These are phyloP conservation scores for Pyrus hybrid DNA, from an alignment of 331 rosid genomes.

Conservation along the genomic window DNA sequence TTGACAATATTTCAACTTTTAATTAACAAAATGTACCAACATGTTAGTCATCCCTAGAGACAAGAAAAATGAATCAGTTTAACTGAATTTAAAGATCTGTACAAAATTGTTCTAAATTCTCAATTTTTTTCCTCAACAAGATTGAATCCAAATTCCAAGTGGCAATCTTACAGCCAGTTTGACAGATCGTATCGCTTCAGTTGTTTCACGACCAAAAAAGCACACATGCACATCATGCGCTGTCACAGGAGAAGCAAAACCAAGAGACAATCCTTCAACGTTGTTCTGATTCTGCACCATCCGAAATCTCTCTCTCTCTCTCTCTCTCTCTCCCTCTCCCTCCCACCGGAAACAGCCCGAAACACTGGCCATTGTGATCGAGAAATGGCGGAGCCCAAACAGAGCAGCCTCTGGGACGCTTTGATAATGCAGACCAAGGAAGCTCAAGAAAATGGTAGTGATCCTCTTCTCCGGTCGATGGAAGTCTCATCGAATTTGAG, in stretches of 20 bases:
- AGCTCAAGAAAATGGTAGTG: conserved; percentile 7
- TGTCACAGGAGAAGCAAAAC: neutral
- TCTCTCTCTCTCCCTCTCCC: no score
- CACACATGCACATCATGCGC: neutral
- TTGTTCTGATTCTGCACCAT: neutral
- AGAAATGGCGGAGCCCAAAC: neutral
- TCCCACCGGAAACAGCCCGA: neutral
- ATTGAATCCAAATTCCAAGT: neutral
- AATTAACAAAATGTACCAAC: neutral
- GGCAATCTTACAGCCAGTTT: neutral
- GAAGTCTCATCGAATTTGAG: neutral
- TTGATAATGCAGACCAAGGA: neutral
- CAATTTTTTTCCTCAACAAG: neutral
- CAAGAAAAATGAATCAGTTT: neutral
- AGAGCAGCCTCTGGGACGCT: neutral
- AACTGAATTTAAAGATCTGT: neutral
- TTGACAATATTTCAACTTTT: no score
- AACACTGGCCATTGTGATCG: neutral
- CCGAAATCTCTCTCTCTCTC: neutral
- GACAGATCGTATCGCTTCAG: neutral
- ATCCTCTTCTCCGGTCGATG: conserved; percentile 13
- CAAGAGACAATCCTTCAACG: neutral
- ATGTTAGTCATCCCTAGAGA: neutral
- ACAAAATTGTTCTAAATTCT: neutral
- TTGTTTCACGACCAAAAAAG: neutral